These are phyloP conservation scores for Citrus glauca DNA, from an alignment of 345 rosid genomes.

Conservation along the genomic window DNA sequence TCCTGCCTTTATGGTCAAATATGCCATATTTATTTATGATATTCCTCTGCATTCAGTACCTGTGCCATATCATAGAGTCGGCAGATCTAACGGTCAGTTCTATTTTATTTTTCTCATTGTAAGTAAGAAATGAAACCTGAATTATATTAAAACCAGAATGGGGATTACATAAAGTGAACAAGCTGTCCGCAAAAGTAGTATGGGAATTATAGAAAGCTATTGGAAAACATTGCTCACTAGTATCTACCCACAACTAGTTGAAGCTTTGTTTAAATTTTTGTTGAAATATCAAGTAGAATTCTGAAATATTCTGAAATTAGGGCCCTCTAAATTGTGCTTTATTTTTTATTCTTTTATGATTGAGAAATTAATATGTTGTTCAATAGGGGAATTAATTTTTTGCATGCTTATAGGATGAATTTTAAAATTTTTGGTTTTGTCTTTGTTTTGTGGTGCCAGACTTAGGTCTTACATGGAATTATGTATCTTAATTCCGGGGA, in stretches of 20 bases:
- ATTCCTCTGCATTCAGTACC: neutral
- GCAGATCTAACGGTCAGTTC: neutral
- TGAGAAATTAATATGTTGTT: neutral
- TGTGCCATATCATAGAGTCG: neutral
- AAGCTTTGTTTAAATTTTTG: neutral
- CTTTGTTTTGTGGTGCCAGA: slow-evolving; percentile 36
- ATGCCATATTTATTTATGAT: neutral
- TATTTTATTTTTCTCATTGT: no score
- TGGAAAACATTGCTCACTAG: neutral
- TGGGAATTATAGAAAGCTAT: neutral
- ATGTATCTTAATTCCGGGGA: slow-evolving; percentile 83
- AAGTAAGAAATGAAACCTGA: neutral
- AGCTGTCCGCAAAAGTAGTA: neutral
- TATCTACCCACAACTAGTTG: neutral
- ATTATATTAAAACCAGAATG: neutral
- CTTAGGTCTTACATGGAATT: slow-evolving; percentile 88
- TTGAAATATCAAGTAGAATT: neutral
- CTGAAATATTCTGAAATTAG: neutral
- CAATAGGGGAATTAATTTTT: neutral
- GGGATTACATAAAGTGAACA: neutral
- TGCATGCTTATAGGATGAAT: neutral
- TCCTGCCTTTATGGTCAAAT: neutral
- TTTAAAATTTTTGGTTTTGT: slow-evolving; percentile 3
- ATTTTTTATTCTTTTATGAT: neutral
- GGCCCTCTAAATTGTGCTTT: neutral